These are phyloP conservation scores for Conidiobolus coronatus DNA, from an alignment of 371 early-diverging fungal genomes.

Conservation along the genomic window DNA sequence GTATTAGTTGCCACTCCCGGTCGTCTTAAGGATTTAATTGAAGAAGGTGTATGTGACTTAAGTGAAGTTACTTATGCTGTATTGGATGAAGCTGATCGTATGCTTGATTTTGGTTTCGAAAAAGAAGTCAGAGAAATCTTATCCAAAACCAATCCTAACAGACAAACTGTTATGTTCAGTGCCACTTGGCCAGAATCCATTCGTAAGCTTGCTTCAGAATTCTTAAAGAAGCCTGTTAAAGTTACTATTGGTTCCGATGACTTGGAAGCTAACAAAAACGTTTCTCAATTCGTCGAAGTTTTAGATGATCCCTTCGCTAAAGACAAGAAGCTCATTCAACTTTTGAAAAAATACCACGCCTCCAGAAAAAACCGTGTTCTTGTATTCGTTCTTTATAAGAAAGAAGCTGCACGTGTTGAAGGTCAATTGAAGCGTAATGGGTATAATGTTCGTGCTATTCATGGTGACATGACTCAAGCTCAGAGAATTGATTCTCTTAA, in stretches of 20 bases:
- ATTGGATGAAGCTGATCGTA: conserved; percentile 90
- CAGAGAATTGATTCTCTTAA: conserved; percentile 42
- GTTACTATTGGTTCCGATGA: conserved; percentile 87
- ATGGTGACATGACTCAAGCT: conserved; percentile 58
- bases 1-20: conserved; percentile 91
- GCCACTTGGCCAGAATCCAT: conserved; percentile 58
- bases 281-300: conserved; percentile 87
- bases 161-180: conserved; percentile 79
- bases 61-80: conserved; percentile 57
- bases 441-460: conserved; percentile 61
- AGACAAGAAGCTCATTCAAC: conserved; percentile 50
- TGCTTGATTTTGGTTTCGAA: conserved; percentile 84
- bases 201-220: conserved; percentile 61
- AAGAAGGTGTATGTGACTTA: conserved; percentile 44
- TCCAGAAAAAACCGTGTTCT: conserved; percentile 54
- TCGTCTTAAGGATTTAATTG: conserved; percentile 74
- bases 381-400: conserved; percentile 85
- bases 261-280: conserved; percentile 69
- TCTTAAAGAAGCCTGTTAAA: conserved; percentile 62
- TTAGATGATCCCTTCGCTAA: conserved; percentile 48
- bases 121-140: conserved; percentile 68
- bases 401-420: conserved; percentile 71
- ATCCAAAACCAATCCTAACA: conserved; percentile 21
- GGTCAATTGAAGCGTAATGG: conserved; percentile 37
- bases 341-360: conserved; percentile 62